These are phyloP conservation scores for Eucalyptus victrix DNA, from an alignment of 345 rosid genomes.

Conservation along the genomic window DNA sequence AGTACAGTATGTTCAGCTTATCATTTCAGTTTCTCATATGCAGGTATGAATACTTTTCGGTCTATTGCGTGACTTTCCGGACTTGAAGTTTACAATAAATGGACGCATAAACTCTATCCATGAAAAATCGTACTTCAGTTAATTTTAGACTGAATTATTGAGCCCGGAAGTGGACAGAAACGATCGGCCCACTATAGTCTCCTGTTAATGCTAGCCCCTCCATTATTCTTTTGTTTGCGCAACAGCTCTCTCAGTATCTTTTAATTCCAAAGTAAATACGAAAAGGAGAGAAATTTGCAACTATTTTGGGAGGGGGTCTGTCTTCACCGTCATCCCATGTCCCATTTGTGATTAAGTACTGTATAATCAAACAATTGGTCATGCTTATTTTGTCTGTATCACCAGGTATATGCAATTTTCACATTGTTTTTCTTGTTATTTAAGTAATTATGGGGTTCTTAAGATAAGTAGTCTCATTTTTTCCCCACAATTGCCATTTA, in stretches of 20 bases:
- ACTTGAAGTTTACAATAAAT: slow-evolving; percentile 73
- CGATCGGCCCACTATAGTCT: no score
- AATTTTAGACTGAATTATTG: no score
- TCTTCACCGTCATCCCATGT: not conserved
- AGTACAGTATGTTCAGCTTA: not conserved
- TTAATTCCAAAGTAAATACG: not conserved
- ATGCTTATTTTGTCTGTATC: not conserved
- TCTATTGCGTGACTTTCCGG: slow-evolving; percentile 84
- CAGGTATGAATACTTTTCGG: slow-evolving; percentile 18
- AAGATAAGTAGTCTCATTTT: not conserved
- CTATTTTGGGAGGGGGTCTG: not conserved
- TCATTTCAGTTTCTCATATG: slow-evolving; percentile 2
- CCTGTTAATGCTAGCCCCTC: no score
- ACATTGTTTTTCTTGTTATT: not conserved
- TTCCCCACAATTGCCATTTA: not conserved
- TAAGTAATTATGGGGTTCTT: not conserved
- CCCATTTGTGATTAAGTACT: not conserved
- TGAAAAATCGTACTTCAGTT: no score
- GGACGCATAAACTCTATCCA: slow-evolving; percentile 4
- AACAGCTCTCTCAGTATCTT: not conserved
- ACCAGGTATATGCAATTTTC: not conserved
- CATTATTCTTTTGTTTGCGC: not conserved
- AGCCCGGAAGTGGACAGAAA: no score
- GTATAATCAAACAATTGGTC: not conserved
- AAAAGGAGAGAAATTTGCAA: not conserved